Conservation (phyloP, 768 basidiomycete genomes). For the Boletus sp. region DNA sequence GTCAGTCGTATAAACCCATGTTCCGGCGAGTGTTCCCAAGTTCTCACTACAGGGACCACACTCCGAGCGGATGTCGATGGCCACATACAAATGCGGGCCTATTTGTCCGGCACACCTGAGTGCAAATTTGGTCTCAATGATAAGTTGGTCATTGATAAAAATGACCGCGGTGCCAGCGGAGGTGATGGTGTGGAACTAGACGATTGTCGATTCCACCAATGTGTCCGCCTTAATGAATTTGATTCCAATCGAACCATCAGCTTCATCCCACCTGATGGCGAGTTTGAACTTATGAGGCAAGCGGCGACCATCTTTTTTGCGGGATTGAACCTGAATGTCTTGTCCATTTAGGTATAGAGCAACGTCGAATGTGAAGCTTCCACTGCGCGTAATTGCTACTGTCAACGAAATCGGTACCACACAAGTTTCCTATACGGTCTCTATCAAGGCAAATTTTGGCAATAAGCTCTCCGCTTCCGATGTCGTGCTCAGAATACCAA, state of each 20-base stretch:
- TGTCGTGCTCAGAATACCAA: slow-evolving; percentile 91
- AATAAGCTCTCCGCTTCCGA: slow-evolving; percentile 91
- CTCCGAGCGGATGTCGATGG: slow-evolving; percentile 97
- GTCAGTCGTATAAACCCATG: slow-evolving; percentile 26
- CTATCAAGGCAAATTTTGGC: slow-evolving; percentile 85
- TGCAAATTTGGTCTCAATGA: slow-evolving; percentile 99
- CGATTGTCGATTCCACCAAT: slow-evolving; percentile 98
- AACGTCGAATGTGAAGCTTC: slow-evolving; percentile 94
- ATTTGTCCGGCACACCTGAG: slow-evolving; percentile 93
- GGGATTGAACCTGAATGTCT: neutral
- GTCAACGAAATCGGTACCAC: slow-evolving; percentile 91
- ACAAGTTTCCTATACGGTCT: slow-evolving; percentile 86
- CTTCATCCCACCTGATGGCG: slow-evolving; percentile 97
- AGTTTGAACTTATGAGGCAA: slow-evolving; percentile 96
- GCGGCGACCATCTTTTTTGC: slow-evolving; percentile 22
- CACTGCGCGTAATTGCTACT: slow-evolving; percentile 83
- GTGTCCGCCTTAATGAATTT: slow-evolving; percentile 92
- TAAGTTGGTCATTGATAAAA: slow-evolving; percentile 94
- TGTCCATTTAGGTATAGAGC: slow-evolving; percentile 74
- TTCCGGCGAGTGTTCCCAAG: neutral
- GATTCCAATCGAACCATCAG: slow-evolving; percentile 92
- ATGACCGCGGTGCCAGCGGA: slow-evolving; percentile 47
- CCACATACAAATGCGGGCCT: slow-evolving; percentile 97
- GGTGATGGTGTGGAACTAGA: slow-evolving; percentile 89
- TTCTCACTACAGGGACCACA: slow-evolving; percentile 59